Percentiles rank a stretch among this genome's conserved stretches.
Conservation (phyloP, 129 eudicot species). For the Escallonia herrerae region DNA sequence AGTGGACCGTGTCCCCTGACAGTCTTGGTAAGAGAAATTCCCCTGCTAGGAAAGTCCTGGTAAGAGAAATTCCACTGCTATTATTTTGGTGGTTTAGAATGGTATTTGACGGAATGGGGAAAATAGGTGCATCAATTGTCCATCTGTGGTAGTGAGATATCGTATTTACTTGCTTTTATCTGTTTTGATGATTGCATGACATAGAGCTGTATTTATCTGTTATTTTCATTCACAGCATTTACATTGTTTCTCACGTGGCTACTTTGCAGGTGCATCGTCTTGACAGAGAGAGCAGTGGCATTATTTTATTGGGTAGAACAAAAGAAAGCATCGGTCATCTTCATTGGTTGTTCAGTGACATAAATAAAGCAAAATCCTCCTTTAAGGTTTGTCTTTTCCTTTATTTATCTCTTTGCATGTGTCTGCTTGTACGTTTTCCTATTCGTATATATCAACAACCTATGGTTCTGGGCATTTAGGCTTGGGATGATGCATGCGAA, state of each 20-base stretch:
- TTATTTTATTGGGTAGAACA: slow-evolving; percentile 82
- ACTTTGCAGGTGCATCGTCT: slow-evolving; percentile 82
- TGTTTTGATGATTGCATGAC: neutral
- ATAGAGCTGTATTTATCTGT: too few species aligned
- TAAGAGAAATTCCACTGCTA: too few species aligned
- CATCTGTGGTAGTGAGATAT: neutral
- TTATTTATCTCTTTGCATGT: neutral
- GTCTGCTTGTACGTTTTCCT: too few species aligned
- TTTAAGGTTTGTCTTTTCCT: slow-evolving; percentile 34
- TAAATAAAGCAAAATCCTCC: slow-evolving; percentile 36
- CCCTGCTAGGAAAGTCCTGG: too few species aligned
- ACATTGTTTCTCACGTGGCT: neutral
- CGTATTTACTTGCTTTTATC: neutral
- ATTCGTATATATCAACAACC: neutral
- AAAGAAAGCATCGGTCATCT: slow-evolving; percentile 64
- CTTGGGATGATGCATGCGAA: slow-evolving; percentile 52
- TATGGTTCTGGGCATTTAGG: slow-evolving; percentile 27
- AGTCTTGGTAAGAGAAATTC: too few species aligned
- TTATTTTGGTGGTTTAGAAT: too few species aligned
- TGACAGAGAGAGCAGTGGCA: slow-evolving; percentile 93
- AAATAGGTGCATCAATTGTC: too few species aligned
- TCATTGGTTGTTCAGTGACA: slow-evolving; percentile 57
- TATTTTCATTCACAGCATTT: neutral
- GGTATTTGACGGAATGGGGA: too few species aligned
- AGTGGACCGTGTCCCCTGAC: too few species aligned